Base-by-base conservation (phyloP, 371 early-diverging fungal genomes). In the Circinella minor region DNA sequence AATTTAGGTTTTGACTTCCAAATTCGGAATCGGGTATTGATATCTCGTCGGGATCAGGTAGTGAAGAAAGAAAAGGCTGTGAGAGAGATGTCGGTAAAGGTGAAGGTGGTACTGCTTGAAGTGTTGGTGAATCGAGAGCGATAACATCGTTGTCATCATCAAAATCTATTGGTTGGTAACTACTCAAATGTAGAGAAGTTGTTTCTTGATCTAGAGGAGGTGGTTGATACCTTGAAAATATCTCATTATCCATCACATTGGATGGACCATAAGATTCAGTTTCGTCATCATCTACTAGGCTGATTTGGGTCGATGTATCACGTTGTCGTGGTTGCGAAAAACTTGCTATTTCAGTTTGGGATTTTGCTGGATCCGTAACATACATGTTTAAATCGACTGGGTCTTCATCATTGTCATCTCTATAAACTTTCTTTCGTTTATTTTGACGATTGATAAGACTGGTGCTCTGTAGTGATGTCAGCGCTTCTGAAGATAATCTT, bases 381-480 rank as follows among this genome's bases (percentile, higher is more conserved):
- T 74, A 70, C 13, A 66, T 37, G 47, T 63, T 74, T 3, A 74
- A 46, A 55, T 74, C 74, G 3, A 69, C 62, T 47, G 54, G 60
- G 9, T 70, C 70, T 10, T 61, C 54, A 10, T 66, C 55, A 47
- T 37, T 15, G 14, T 55, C 55, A 4, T 51, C 54, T 36, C 15
- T 1, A 13, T 39, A 13, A n/a, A 8, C 18, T 18, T 11, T 54
- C 1, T 51, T 51, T 5, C 51, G 51, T 13, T 51, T n/a, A 15
- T 15, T 51, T 14, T n/a, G 51, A 51, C 51, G 8, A 15, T 14
- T n/a, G 27, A 27, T 27, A 27, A 27, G 27, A 27, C 27, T 27
- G 27, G 27, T 27, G 27, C 27, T 27, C 27, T 27, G 27, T 27
- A 27, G 27, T 27, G 27, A 27, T 27, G 2, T 2, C 27, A 27